Evolutionary conservation across 1,284 basidiomycete genomes (phyloP).

Genomic region (Vanrija sp.): DNA sequence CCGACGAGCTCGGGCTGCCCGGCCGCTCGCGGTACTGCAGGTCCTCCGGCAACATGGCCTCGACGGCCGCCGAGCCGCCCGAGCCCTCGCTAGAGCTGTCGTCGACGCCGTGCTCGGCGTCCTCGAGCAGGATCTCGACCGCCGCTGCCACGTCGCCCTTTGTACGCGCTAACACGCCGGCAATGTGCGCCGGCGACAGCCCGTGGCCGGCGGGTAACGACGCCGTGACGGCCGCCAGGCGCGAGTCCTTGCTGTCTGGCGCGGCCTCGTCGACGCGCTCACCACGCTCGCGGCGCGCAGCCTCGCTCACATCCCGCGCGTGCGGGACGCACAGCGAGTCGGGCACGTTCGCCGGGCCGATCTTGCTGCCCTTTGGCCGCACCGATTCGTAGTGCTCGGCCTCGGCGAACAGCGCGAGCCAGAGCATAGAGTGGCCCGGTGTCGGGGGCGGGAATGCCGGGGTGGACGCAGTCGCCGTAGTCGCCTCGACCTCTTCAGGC

Average conservation of each 20-base stretch:
- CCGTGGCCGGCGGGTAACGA: slow-evolving; percentile 34
- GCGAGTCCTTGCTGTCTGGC: slow-evolving; percentile 1
- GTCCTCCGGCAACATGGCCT: slow-evolving; percentile 1
- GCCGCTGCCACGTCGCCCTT: slow-evolving; percentile 38
- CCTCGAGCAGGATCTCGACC: slow-evolving; percentile 39
- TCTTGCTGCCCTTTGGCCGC: slow-evolving; percentile 19
- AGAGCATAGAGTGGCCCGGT: slow-evolving; percentile 35
- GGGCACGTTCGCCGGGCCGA: slow-evolving; percentile 40
- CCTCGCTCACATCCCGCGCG: slow-evolving; percentile 31
- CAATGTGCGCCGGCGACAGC: slow-evolving; percentile 16
- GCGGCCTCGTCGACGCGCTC: slow-evolving; percentile 20
- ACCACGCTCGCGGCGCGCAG: slow-evolving; percentile 32
- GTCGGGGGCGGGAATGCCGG: slow-evolving; percentile 21
- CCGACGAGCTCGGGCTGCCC: not conserved
- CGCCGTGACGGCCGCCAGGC: slow-evolving; percentile 22
- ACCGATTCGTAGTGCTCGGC: slow-evolving; percentile 44
- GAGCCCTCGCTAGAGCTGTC: not conserved
- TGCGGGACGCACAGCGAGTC: slow-evolving; percentile 36
- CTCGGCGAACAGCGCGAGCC: slow-evolving; percentile 43
- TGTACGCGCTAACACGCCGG: slow-evolving; percentile 26
- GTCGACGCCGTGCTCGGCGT: slow-evolving; percentile 22
- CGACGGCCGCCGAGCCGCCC: not conserved
- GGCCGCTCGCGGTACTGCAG: slow-evolving; percentile 8
- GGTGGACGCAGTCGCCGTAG: not conserved
- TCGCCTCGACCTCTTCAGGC: not conserved